A percentile compares a stretch with the other conserved stretches of the same genome.
These are phyloP conservation scores for Termitomyces eurrhizus DNA, from an alignment of 768 basidiomycete species.

Conservation along the genomic window DNA sequence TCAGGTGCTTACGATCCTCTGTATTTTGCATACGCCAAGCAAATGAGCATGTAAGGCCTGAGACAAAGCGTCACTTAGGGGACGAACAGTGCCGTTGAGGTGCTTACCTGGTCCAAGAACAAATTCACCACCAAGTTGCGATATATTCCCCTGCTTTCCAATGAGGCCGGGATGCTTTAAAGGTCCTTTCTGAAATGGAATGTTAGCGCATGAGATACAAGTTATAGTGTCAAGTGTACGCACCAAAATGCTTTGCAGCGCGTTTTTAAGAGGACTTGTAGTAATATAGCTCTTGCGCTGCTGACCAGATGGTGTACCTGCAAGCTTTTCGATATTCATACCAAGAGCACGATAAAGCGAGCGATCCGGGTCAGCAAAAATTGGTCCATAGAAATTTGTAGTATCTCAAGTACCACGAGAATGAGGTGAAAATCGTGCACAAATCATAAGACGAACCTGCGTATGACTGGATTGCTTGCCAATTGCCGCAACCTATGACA, in stretches of 20 bases:
- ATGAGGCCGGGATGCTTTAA: conserved; percentile 40
- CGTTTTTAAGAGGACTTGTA: conserved; percentile 24
- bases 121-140: conserved; percentile 63
- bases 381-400: conserved; percentile 39
- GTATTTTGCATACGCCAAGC: conserved; percentile 59
- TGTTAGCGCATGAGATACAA: background rate
- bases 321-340: conserved; percentile 49
- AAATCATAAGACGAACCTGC: conserved; percentile 29
- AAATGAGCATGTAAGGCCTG: conserved; percentile 45
- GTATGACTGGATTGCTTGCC: conserved; percentile 46
- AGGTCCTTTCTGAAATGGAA: conserved; percentile 28
- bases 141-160: conserved; percentile 62
- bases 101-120: conserved; percentile 52
- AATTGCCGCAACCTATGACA: conserved; percentile 60
- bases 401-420: conserved; percentile 27
- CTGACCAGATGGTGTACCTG: conserved; percentile 40
- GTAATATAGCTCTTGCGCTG: conserved; percentile 21
- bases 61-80: background rate
- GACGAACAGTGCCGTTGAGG: no score
- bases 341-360: conserved; percentile 57
- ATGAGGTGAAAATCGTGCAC: background rate
- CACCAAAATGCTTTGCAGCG: conserved; percentile 44
- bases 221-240: conserved; percentile 4
- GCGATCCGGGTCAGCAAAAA: conserved; percentile 67
- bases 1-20: conserved; percentile 47